Percentiles rank a stretch among this genome's conserved stretches.
phyloP scores from a whole-genome alignment of 495 filamentous ascomycete genomes.

The Jackrogersella minutella region DNA sequence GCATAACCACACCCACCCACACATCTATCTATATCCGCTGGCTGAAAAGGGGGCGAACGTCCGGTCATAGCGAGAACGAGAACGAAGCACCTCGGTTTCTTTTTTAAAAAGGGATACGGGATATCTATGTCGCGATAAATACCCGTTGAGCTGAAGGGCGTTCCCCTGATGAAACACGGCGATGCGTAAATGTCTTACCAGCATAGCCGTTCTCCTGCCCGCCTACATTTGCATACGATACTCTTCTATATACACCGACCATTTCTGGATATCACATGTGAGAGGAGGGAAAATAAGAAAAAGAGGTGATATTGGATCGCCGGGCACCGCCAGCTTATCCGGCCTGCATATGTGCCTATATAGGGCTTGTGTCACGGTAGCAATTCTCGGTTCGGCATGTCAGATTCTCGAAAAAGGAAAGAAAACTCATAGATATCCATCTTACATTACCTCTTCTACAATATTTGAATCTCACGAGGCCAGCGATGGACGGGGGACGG shows the following conservation, averaged over 20 bases:
- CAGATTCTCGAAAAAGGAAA: constrained; percentile 4
- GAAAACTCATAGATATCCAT: too few relatives aligned
- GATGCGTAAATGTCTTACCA: background rate
- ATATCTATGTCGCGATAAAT: too few relatives aligned
- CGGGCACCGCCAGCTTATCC: background rate
- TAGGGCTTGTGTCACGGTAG: constrained; percentile 20
- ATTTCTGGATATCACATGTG: background rate
- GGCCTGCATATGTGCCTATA: background rate
- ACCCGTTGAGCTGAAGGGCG: too few relatives aligned
- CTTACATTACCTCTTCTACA: too few relatives aligned
- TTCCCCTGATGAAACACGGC: too few relatives aligned
- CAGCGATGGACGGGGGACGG: background rate
- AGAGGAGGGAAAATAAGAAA: too few relatives aligned
- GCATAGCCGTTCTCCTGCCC: background rate
- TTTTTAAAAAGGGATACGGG: too few relatives aligned
- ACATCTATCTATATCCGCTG: too few relatives aligned
- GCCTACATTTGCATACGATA: background rate
- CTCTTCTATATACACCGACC: too few relatives aligned
- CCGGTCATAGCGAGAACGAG: background rate
- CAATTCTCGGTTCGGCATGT: constrained; percentile 14
- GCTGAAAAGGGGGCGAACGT: background rate
- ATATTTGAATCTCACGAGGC: background rate
- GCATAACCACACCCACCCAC: too few relatives aligned
- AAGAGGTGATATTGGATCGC: too few relatives aligned
- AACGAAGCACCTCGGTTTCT: background rate